Percentiles rank a stretch among this genome's conserved stretches.
Evolutionary conservation across 2,329 filamentous ascomycete species (phyloP).

Genomic region (Camillea tinctor): DNA sequence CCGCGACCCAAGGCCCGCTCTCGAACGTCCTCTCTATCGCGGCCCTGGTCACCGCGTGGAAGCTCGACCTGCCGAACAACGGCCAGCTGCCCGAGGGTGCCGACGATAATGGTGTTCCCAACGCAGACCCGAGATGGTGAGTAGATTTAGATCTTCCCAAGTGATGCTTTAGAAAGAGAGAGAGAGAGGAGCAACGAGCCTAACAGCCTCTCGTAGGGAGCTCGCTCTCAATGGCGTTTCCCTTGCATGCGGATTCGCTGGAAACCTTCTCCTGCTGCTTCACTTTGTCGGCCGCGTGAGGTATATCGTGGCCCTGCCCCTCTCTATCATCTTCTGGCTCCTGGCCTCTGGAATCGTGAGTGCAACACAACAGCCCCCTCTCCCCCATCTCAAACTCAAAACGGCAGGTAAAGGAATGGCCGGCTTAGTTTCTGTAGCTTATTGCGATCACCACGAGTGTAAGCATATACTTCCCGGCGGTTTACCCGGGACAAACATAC

Average conservation of each 20-base stretch:
- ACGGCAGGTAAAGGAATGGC: neutral
- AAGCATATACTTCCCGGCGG: constrained; percentile 1
- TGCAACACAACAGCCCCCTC: too few species aligned
- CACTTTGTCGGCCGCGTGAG: constrained; percentile 7
- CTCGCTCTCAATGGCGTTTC: constrained; percentile 9
- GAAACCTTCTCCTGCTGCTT: constrained; percentile 6
- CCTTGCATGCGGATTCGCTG: constrained; percentile 5
- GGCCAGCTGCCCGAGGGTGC: constrained; percentile 2
- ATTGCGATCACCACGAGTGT: constrained; percentile 6
- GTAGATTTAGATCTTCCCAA: neutral
- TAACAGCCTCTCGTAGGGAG: constrained; percentile 4
- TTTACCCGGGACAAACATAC: constrained; percentile 2
- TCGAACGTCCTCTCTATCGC: constrained; percentile 7
- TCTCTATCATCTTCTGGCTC: constrained; percentile 7
- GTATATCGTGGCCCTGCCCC: constrained; percentile 5
- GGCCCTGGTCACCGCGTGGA: constrained; percentile 5
- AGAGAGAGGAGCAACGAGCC: neutral
- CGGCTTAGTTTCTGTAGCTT: constrained; percentile 1
- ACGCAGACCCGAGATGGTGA: constrained; percentile 5
- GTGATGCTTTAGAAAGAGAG: too few species aligned
- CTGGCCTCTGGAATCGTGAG: constrained; percentile 5
- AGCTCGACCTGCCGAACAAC: constrained; percentile 1
- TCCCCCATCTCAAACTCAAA: neutral
- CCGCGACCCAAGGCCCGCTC: constrained; percentile 7
- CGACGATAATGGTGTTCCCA: neutral